Base-by-base conservation (phyloP, 2,329 filamentous ascomycete species). In the Hymenoscyphus fraxineus region DNA sequence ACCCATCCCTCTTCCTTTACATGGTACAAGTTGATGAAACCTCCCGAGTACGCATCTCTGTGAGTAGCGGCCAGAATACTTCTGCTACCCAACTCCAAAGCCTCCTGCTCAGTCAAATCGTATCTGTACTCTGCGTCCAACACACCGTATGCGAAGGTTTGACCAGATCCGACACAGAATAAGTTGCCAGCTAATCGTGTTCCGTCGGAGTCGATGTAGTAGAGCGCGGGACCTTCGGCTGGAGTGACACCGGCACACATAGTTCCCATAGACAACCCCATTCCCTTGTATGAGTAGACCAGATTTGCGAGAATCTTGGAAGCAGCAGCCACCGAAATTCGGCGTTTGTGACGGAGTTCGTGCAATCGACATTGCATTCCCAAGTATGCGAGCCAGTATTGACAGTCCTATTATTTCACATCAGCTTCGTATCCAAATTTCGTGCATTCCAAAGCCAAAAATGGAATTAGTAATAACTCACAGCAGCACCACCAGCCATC, bases 1-100 rank as follows among this genome's bases (percentile, higher is more conserved):
- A 96, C 93, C 95, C 95, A 99, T 73, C 95, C 95, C 19, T 93
- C 90, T 83, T 99, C 94, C 88, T 97, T 97, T 77, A 99, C 93
- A 76, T 99, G 95, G 81, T 99, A 99, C 76, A 98, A 78, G 82
- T 99, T 99, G 85, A 99, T 97, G 82, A 87, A 98, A 71, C 95
- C 95, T 83, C 95, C 95, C 31, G 95, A 98, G 85, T 91, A 99
- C n/a, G 95, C 95, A 78, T 99, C 95, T 76, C 95, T 86, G 81
- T 99, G 95, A 66, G 94, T 98, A 63, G 95, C 95, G 44, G 95
- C 95, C 70, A 99, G 81, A 76, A 99, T 99, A 80, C 92, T 96
- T 76, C 95, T 85, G 75, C 90, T 87, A 64, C 94, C 95, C 66
- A 99, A 84, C 81, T 95, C 92, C 69, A 99, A 84, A 58, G 95